phyloP scores from a whole-genome alignment of 768 basidiomycete genomes.

The Collybia nuda region DNA sequence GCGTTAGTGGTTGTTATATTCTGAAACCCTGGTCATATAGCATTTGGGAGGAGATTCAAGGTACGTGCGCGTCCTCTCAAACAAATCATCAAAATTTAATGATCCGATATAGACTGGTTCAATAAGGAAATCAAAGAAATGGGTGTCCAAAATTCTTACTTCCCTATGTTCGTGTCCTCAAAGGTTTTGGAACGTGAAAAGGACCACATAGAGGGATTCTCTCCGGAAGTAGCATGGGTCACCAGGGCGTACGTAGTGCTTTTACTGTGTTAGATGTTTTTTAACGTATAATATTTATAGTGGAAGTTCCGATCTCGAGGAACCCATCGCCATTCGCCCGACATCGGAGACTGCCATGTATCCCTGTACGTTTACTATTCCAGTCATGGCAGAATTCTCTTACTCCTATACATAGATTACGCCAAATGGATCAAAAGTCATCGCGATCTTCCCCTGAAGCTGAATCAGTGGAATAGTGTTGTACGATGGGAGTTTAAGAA shows the following conservation, averaged over 20 bases:
- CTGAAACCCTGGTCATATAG: slow-evolving; percentile 96
- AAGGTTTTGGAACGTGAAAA: slow-evolving; percentile 96
- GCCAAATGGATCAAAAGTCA: slow-evolving; percentile 98
- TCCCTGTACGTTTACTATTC: slow-evolving; percentile 63
- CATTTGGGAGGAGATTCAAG: slow-evolving; percentile 96
- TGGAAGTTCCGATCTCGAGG: slow-evolving; percentile 91
- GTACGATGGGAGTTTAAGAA: slow-evolving; percentile 99
- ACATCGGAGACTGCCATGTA: slow-evolving; percentile 99
- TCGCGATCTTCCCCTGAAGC: slow-evolving; percentile 93
- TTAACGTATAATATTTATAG: neutral
- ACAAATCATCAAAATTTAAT: neutral
- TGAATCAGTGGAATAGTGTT: slow-evolving; percentile 99
- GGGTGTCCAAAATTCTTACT: slow-evolving; percentile 96
- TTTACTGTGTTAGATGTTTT: neutral
- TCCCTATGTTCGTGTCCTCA: slow-evolving; percentile 96
- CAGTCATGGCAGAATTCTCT: neutral
- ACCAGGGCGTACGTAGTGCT: slow-evolving; percentile 58
- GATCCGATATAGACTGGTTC: slow-evolving; percentile 75
- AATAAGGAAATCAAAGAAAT: slow-evolving; percentile 89
- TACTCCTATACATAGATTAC: slow-evolving; percentile 61
- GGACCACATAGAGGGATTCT: slow-evolving; percentile 98
- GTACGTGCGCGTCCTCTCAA: slow-evolving; percentile 36
- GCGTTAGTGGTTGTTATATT: slow-evolving; percentile 97
- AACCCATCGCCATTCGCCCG: slow-evolving; percentile 96
- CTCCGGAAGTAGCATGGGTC: slow-evolving; percentile 99